Evolutionary conservation across 2,329 filamentous ascomycete species (phyloP).

Genomic region (Calonectria pauciramosa): DNA sequence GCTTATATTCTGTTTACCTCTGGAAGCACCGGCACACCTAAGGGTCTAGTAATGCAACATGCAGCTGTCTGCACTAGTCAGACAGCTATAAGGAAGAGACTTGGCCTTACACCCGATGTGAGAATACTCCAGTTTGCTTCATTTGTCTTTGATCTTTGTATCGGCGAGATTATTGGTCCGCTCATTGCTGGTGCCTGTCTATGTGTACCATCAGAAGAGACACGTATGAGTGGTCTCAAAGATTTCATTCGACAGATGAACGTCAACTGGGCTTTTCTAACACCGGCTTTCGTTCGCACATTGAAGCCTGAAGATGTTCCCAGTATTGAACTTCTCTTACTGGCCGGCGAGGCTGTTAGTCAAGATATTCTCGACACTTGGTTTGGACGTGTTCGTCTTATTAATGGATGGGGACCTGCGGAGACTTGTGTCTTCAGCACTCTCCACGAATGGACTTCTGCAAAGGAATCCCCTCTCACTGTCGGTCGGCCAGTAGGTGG

Average conservation of each 20-base stretch:
- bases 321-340: not conserved
- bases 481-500: not conserved
- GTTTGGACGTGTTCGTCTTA: not conserved
- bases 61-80: not conserved
- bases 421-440: not conserved
- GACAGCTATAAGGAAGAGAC: not conserved
- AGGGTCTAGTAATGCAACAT: constrained; percentile 34
- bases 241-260: not conserved
- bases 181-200: not conserved
- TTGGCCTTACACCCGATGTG: not conserved
- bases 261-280: not conserved
- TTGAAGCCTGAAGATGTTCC: not conserved
- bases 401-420: not conserved
- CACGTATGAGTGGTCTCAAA: not conserved
- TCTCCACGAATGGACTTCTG: not conserved
- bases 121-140: not conserved
- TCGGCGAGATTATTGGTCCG: not conserved
- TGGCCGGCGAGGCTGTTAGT: not conserved
- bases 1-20: constrained; percentile 3
- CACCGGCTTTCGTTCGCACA: not conserved
- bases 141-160: not conserved
- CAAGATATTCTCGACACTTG: not conserved
- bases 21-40: constrained; percentile 6
- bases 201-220: not conserved
- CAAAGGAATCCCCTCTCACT: not conserved